These are phyloP conservation scores for Kodamaea alishanica DNA, from an alignment of 1,139 yeast species.

Conservation along the genomic window DNA sequence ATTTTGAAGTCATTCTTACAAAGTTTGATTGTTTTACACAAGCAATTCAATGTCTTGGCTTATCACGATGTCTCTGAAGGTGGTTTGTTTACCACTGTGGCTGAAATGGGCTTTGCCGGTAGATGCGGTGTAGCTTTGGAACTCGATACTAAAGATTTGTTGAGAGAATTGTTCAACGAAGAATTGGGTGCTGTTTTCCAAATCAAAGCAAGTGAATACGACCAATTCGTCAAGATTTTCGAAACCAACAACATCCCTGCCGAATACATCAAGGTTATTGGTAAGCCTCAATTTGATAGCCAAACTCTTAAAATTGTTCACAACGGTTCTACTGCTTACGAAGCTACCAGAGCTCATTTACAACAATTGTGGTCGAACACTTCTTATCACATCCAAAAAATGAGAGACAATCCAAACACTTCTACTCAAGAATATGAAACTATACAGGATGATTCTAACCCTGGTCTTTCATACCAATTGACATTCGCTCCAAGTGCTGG, in stretches of 20 bases:
- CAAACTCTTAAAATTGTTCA: constrained; percentile 51
- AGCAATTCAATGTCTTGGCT: constrained; percentile 64
- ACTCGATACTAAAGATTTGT: constrained; percentile 27
- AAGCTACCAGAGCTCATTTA: constrained; percentile 61
- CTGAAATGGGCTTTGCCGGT: constrained; percentile 97
- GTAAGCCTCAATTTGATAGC: constrained; percentile 52
- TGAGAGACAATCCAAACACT: constrained; percentile 90
- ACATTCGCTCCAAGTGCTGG: constrained; percentile 45
- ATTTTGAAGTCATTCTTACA: constrained; percentile 66
- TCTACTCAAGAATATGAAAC: constrained; percentile 82
- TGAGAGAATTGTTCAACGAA: constrained; percentile 76
- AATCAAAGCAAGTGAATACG: constrained; percentile 51
- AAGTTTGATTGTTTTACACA: constrained; percentile 69
- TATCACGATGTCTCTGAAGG: constrained; percentile 98
- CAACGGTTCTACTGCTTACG: constrained; percentile 46
- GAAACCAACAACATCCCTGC: constrained; percentile 53
- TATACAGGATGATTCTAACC: constrained; percentile 77
- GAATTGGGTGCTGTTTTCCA: constrained; percentile 98
- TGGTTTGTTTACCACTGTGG: constrained; percentile 79
- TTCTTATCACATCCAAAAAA: constrained; percentile 82
- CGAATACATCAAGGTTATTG: constrained; percentile 58
- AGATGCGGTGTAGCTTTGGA: constrained; percentile 65
- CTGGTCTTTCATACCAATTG: constrained; percentile 82
- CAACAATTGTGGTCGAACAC: constrained; percentile 88
- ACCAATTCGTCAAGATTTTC: constrained; percentile 54